A percentile compares a stretch with the other conserved stretches of the same genome.
Conservation (phyloP, 768 basidiomycete species). For the Amyloporia xantha region DNA sequence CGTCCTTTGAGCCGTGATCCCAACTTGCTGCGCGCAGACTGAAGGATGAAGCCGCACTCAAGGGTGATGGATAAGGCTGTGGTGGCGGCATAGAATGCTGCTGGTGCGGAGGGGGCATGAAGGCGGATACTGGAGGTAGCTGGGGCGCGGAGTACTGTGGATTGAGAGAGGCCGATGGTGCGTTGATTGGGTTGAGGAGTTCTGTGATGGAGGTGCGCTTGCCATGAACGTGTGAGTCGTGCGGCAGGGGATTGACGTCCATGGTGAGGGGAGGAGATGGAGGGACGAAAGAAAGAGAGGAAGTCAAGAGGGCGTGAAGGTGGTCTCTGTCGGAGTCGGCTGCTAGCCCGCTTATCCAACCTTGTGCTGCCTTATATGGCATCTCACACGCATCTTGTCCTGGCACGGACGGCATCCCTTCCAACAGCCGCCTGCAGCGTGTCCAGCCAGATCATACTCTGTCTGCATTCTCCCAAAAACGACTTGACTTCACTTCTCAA, state of each 20-base stretch:
- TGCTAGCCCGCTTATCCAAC: slow-evolving; percentile 1
- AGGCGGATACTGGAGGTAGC: slow-evolving; percentile 17
- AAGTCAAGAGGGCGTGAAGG: neutral
- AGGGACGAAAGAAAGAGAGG: slow-evolving; percentile 7
- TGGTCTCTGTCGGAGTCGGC: slow-evolving; percentile 3
- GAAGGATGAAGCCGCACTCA: slow-evolving; percentile 25
- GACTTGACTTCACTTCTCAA: too few relatives aligned
- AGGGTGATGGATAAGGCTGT: slow-evolving; percentile 10
- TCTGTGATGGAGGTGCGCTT: slow-evolving; percentile 47
- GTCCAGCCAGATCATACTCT: too few relatives aligned
- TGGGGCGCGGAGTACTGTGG: slow-evolving; percentile 23
- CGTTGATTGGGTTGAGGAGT: slow-evolving; percentile 40
- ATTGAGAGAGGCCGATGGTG: slow-evolving; percentile 25
- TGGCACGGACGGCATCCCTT: neutral
- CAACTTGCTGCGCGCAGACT: slow-evolving; percentile 61
- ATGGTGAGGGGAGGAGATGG: slow-evolving; percentile 9
- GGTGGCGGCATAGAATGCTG: slow-evolving; percentile 13
- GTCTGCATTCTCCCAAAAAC: too few relatives aligned
- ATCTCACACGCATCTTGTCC: neutral
- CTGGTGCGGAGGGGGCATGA: slow-evolving; percentile 21
- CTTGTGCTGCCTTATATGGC: neutral
- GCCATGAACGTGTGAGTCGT: slow-evolving; percentile 31
- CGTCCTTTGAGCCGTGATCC: slow-evolving; percentile 35
- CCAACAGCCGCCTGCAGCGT: neutral
- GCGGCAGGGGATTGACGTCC: slow-evolving; percentile 34